These are phyloP conservation scores for Limnanthes douglasii DNA, from an alignment of 345 rosid genomes.

Conservation along the genomic window DNA sequence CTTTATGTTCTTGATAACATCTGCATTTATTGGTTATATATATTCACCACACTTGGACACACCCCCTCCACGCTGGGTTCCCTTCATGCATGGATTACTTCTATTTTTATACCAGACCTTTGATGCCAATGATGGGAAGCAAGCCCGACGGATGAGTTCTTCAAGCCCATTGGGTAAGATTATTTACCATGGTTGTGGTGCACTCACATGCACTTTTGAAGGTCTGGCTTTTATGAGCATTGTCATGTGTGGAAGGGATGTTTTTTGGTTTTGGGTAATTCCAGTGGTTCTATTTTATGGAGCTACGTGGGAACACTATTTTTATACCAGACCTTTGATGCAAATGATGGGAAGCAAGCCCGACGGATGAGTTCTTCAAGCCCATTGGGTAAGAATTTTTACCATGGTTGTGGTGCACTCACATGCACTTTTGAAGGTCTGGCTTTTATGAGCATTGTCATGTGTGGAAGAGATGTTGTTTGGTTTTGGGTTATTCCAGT, in stretches of 20 bases:
- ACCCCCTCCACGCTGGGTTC: constrained; percentile 96
- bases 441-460: constrained; percentile 92
- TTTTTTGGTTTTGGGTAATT: background rate
- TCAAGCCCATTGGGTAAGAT: constrained; percentile 96
- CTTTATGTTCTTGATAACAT: constrained; percentile 69
- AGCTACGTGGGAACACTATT: no score
- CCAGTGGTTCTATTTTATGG: background rate
- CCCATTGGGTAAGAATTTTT: constrained; percentile 89
- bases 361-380: constrained; percentile 77
- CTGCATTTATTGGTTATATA: constrained; percentile 79
- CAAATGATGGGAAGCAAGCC: constrained; percentile 99
- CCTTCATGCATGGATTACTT: constrained; percentile 81
- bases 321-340: constrained; percentile 96
- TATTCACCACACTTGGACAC: constrained; percentile 81
- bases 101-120: constrained; percentile 95
- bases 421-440: constrained; percentile 87
- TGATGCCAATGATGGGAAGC: constrained; percentile 99
- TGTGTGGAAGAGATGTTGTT: constrained; percentile 84
- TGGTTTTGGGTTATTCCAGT: constrained; percentile 98
- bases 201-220: no score
- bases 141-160: constrained; percentile 89
- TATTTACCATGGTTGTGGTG: constrained; percentile 79
- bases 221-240: background rate
- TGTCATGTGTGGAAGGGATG: constrained; percentile 1
- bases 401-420: constrained; percentile 98